Conservation (phyloP, 345 rosid genomes). For the Turritis glabra region DNA sequence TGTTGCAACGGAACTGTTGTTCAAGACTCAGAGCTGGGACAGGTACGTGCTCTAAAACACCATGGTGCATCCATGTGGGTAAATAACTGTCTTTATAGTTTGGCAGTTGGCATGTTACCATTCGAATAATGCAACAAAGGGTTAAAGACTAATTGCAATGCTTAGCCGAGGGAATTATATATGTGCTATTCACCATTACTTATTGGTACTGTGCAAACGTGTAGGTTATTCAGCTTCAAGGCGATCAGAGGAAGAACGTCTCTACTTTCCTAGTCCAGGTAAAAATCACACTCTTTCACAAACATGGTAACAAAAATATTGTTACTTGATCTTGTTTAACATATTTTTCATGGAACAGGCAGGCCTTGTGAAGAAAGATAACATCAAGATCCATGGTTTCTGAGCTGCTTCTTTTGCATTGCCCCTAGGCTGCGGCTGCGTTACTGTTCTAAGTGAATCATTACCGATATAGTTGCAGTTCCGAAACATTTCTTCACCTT, state of each 20-base stretch:
- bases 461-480: not conserved
- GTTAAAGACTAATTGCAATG: not conserved
- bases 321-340: not conserved
- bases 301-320: not conserved
- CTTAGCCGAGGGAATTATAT: not conserved
- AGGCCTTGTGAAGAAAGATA: conserved; percentile 94
- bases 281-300: not conserved
- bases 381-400: conserved; percentile 95
- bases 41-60: conserved; percentile 46
- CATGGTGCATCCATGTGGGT: not conserved
- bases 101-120: not conserved
- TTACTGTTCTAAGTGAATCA: not conserved
- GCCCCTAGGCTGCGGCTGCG: not conserved
- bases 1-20: conserved; percentile 73
- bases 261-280: conserved; percentile 79
- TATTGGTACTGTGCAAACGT: not conserved
- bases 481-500: not conserved
- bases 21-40: conserved; percentile 80
- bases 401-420: conserved; percentile 40
- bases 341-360: conserved; percentile 47
- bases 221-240: conserved; percentile 88
- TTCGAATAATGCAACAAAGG: not conserved
- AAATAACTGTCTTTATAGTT: not conserved
- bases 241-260: conserved; percentile 83
- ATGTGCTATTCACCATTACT: not conserved